phyloP scores from a whole-genome alignment of 2,329 filamentous ascomycete species.

The Colletotrichum chrysophilum region DNA sequence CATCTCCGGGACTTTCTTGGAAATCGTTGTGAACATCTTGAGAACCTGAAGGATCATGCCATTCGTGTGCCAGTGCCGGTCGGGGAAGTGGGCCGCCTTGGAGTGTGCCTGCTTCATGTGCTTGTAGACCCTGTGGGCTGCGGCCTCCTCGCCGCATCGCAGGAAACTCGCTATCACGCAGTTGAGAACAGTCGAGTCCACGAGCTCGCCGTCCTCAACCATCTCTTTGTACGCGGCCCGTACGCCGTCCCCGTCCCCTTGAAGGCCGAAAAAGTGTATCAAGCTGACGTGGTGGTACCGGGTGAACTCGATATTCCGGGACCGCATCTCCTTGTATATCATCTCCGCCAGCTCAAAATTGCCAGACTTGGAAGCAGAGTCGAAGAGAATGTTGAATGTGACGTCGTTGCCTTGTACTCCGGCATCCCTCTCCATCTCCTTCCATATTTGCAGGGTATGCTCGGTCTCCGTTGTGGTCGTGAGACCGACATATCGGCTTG shows the following conservation, averaged over 20 bases:
- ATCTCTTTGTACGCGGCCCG: constrained; percentile 81
- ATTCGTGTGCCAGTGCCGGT: constrained; percentile 50
- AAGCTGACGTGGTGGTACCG: constrained; percentile 82
- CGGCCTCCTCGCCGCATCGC: constrained; percentile 73
- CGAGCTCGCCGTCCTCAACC: constrained; percentile 83
- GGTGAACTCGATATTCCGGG: constrained; percentile 70
- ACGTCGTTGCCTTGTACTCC: constrained; percentile 70
- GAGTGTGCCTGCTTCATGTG: constrained; percentile 76
- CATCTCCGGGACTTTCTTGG: constrained; percentile 61
- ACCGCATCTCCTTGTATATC: constrained; percentile 81
- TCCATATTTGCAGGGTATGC: constrained; percentile 79
- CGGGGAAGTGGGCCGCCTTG: constrained; percentile 42
- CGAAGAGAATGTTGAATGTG: constrained; percentile 95
- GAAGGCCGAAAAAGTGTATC: constrained; percentile 84
- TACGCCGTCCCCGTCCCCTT: constrained; percentile 74
- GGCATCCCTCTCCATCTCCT: constrained; percentile 82
- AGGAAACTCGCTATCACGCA: constrained; percentile 83
- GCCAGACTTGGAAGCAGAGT: constrained; percentile 83
- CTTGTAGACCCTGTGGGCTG: constrained; percentile 81
- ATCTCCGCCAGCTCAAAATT: constrained; percentile 86
- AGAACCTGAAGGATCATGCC: constrained; percentile 59
- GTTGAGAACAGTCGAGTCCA: constrained; percentile 88
- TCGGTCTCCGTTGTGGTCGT: constrained; percentile 66
- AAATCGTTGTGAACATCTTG: constrained; percentile 62
- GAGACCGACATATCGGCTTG: constrained; percentile 70